Evolutionary conservation across 106 monocot genomes (phyloP).

Genomic region (Platanthera zijinensis): DNA sequence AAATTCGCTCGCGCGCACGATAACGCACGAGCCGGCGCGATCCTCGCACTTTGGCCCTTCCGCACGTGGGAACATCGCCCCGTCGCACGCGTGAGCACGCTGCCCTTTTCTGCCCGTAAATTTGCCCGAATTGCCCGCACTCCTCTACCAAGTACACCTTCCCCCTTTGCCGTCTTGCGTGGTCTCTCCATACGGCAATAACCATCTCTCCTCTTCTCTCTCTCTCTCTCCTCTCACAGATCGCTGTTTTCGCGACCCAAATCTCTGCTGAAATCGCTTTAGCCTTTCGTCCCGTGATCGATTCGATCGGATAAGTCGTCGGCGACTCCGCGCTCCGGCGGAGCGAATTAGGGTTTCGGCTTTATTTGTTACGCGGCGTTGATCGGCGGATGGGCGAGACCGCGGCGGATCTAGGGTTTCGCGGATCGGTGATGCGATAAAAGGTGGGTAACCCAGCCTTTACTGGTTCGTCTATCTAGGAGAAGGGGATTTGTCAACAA

Average conservation of each 20-base stretch:
- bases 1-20: no score
- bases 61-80: background rate
- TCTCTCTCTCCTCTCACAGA: conserved; percentile 11
- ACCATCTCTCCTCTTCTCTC: conserved; percentile 4
- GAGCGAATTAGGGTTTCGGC: conserved; percentile 17
- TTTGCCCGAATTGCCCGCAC: conserved; percentile 8
- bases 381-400: background rate
- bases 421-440: background rate
- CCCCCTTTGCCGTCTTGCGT: conserved; percentile 12
- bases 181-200: conserved; percentile 7
- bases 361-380: background rate
- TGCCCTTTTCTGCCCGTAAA: conserved; percentile 1
- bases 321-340: background rate
- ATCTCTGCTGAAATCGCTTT: conserved; percentile 16
- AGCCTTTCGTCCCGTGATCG: conserved; percentile 1
- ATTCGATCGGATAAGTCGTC: conserved; percentile 2
- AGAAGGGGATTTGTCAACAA: conserved; percentile 1
- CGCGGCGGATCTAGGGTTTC: conserved; percentile 26
- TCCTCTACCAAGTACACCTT: conserved; percentile 13
- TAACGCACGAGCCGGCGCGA: background rate
- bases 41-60: background rate
- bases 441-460: conserved; percentile 16
- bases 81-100: background rate
- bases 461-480: background rate
- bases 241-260: conserved; percentile 16